Base-by-base conservation (phyloP, 2,329 filamentous ascomycete genomes). In the Aureobasidium sp. region DNA sequence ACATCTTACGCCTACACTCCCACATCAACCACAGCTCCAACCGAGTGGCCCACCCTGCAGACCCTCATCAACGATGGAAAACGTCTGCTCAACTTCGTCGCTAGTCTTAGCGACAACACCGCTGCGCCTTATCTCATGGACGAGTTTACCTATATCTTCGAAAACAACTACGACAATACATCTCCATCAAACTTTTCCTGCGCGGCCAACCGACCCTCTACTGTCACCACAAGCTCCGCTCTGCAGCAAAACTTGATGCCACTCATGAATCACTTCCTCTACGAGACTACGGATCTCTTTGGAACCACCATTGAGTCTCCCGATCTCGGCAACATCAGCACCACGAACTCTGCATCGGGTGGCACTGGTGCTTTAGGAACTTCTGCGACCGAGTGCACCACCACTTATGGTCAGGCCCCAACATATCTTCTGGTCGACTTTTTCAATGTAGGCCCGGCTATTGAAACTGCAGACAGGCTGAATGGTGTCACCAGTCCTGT, bases 181-280 rank as follows among this genome's bases (percentile, higher is more conserved):
- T 76, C 78, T 9, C 75, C 85, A 0, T 74, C 77, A 1, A 84
- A 84, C 71, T 94, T 91, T 79, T 86, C 85, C 72, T 94, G 90
- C 78, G 81, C 79, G 0, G 79, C 90, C 4, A 79, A 88, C 69
- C 84, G 90, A 0, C 90, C 90, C 0, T 73, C 79, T 0, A 72
- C 73, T 6, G 75, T 85, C 37, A 71, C 80, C 16, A 68, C 77
- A 1, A 63, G 71, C 5, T 64, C 71, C 1, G 88, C 87, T 1
- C 69, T 88, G 30, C 69, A 77, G 0, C 78, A 79, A 1, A 82
- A 82, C 66, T 81, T 84, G 67, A 80, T 94, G 71, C 84, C 89
- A 30, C 77, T 94, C 10, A 81, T 90, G 77, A 94, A 94, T 78
- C 90, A 94, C 76, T 93, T 94, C 77, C 81, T 88, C 59, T 86